These are phyloP conservation scores for Tulasnella sp. DNA, from an alignment of 768 basidiomycete species.

Conservation along the genomic window DNA sequence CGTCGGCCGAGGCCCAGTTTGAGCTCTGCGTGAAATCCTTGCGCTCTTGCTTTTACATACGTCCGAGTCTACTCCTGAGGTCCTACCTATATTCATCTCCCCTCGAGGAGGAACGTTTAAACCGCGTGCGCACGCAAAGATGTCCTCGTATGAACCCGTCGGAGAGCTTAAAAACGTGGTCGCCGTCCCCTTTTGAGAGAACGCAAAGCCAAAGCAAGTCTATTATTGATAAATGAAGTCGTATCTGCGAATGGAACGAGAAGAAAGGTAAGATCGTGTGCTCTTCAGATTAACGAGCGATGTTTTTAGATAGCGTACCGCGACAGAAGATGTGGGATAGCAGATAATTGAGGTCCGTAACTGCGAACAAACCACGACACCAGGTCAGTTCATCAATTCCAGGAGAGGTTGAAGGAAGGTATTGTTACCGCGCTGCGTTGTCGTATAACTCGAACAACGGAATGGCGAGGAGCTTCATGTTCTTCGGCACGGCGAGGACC, in stretches of 20 bases:
- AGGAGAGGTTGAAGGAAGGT: not conserved
- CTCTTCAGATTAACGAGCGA: not conserved
- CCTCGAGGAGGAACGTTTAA: no score
- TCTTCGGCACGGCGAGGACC: constrained; percentile 91
- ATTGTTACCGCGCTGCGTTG: constrained; percentile 69
- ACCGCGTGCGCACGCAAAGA: no score
- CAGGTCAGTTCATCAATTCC: not conserved
- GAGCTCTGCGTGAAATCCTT: no score
- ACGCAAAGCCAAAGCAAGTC: not conserved
- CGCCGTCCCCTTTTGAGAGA: no score
- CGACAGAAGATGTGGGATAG: constrained; percentile 85
- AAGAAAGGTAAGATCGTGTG: not conserved
- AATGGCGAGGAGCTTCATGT: constrained; percentile 97
- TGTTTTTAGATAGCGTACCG: constrained; percentile 37
- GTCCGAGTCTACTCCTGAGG: no score
- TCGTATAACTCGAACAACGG: constrained; percentile 97
- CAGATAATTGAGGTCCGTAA: constrained; percentile 89
- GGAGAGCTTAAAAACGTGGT: not conserved
- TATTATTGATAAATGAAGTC: constrained; percentile 76
- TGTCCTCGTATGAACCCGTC: no score
- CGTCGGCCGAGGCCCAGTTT: no score
- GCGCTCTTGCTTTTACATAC: no score
- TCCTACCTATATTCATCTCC: no score
- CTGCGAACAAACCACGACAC: constrained; percentile 24
- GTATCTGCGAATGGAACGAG: constrained; percentile 25